Percentiles rank a stretch among this genome's conserved stretches.
These are phyloP conservation scores for Penicillium longicatenatum DNA, from an alignment of 495 filamentous ascomycete genomes.

Conservation along the genomic window DNA sequence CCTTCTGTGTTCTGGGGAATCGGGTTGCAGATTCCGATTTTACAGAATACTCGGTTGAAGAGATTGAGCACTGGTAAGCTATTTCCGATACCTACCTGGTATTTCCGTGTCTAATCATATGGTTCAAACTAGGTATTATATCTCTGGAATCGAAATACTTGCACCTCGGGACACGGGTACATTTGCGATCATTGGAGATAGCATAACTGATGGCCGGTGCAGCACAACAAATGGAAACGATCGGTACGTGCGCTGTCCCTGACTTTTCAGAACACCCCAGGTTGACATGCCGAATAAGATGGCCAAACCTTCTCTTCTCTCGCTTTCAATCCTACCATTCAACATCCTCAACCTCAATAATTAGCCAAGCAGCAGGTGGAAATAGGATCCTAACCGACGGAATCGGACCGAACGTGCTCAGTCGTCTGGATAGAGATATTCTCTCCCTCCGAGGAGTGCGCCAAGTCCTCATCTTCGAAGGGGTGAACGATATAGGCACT, in stretches of 20 bases:
- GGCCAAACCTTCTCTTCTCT: conserved; percentile 66
- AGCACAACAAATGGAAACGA: conserved; percentile 66
- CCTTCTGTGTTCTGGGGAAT: conserved; percentile 59
- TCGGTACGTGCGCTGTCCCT: conserved; percentile 40
- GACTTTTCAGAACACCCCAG: not conserved
- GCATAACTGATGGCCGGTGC: conserved; percentile 71
- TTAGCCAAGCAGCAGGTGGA: conserved; percentile 75
- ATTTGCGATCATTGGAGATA: conserved; percentile 69
- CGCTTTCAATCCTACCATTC: conserved; percentile 51
- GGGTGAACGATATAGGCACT: conserved; percentile 72
- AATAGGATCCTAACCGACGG: conserved; percentile 66
- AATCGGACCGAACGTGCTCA: conserved; percentile 61
- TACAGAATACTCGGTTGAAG: conserved; percentile 32
- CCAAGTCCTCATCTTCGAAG: conserved; percentile 71
- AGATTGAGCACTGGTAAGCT: conserved; percentile 33
- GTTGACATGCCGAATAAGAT: conserved; percentile 33
- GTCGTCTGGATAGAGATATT: conserved; percentile 65
- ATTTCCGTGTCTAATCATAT: not conserved
- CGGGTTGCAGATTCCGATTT: conserved; percentile 48
- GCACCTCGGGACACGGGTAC: conserved; percentile 42
- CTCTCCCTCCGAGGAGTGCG: conserved; percentile 56
- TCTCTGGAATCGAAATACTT: conserved; percentile 62
- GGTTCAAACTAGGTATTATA: conserved; percentile 53
- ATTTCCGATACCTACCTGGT: not conserved
- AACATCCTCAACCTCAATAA: conserved; percentile 53